Conservation (phyloP, 2,329 filamentous ascomycete genomes). For the Monilinia fructicola region DNA sequence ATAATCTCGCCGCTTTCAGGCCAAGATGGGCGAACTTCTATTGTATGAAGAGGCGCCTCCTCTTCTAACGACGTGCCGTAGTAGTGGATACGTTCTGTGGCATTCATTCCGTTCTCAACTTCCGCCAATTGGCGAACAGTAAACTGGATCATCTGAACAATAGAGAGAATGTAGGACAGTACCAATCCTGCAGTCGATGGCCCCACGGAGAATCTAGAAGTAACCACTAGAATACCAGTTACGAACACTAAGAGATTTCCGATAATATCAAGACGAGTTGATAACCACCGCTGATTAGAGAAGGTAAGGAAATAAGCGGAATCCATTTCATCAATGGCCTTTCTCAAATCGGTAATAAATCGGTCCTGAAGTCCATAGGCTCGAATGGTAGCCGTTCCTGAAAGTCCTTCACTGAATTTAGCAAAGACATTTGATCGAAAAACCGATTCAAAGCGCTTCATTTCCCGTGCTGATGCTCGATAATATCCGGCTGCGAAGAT, state of each 20-base stretch:
- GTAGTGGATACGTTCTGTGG: conserved; percentile 86
- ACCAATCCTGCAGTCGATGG: conserved; percentile 87
- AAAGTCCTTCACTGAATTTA: conserved; percentile 86
- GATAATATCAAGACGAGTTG: conserved; percentile 78
- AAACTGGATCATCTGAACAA: conserved; percentile 95
- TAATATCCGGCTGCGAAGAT: conserved; percentile 84
- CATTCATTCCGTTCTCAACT: conserved; percentile 98
- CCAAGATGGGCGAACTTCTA: conserved; percentile 74
- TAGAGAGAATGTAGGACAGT: conserved; percentile 86
- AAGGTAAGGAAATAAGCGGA: conserved; percentile 93
- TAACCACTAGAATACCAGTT: conserved; percentile 86
- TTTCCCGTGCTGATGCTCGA: conserved; percentile 83
- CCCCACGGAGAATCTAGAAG: conserved; percentile 79
- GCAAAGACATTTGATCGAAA: conserved; percentile 86
- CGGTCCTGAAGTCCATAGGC: conserved; percentile 80
- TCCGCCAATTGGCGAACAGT: conserved; percentile 91
- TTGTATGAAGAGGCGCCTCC: conserved; percentile 78
- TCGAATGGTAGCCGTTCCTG: conserved; percentile 78
- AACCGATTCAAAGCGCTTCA: conserved; percentile 91
- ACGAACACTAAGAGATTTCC: conserved; percentile 84
- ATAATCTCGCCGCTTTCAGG: conserved; percentile 81
- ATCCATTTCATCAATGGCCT: conserved; percentile 86
- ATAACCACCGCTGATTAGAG: conserved; percentile 92
- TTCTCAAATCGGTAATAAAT: conserved; percentile 69
- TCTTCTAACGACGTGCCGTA: conserved; percentile 86